phyloP scores from a whole-genome alignment of 1,284 basidiomycete genomes.

The Pascua sp. region DNA sequence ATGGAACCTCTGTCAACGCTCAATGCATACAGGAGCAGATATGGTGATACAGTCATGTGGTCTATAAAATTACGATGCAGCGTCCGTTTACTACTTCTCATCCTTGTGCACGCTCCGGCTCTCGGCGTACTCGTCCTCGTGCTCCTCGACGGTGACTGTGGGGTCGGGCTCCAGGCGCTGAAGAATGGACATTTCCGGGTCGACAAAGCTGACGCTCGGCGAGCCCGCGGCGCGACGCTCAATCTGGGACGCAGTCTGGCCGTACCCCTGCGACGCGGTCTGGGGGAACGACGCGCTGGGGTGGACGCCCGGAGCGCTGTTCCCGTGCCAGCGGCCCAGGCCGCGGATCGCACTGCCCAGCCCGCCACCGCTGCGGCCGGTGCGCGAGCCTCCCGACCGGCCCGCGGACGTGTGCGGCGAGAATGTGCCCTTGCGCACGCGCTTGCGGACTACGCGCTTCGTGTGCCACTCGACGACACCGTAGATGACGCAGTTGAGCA shows the following conservation, averaged over 20 bases:
- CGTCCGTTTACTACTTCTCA: too few relatives aligned
- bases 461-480: constrained; percentile 50
- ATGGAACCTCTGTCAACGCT: too few relatives aligned
- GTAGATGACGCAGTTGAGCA: constrained; percentile 49
- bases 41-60: too few relatives aligned
- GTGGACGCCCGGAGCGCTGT: not conserved
- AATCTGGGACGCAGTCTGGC: constrained; percentile 2
- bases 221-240: not conserved
- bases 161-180: constrained; percentile 8
- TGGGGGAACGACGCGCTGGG: not conserved
- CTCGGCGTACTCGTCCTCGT: not conserved
- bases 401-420: constrained; percentile 11
- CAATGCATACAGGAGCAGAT: too few relatives aligned
- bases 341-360: not conserved
- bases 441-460: constrained; percentile 38
- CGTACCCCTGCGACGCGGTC: too few relatives aligned
- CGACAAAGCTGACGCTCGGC: constrained; percentile 17
- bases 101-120: too few relatives aligned
- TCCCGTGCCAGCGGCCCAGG: not conserved
- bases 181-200: constrained; percentile 17
- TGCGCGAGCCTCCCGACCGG: not conserved
- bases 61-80: too few relatives aligned
- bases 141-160: not conserved
- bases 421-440: constrained; percentile 36
- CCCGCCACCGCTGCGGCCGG: not conserved